Conservation (phyloP, 441 rosid species). For the Viola pubescens region DNA sequence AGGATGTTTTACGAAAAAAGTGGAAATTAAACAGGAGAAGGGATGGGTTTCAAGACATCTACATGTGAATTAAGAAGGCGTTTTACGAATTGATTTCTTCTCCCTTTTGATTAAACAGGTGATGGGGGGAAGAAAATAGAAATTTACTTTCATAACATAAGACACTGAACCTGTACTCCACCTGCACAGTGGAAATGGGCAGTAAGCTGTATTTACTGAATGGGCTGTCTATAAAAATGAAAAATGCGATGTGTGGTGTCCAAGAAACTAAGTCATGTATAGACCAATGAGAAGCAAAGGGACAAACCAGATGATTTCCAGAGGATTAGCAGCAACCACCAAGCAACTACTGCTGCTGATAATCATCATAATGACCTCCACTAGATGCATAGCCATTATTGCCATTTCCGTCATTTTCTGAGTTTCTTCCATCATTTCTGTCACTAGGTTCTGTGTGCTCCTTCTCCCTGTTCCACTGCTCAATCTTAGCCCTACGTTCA, state of each 20-base stretch:
- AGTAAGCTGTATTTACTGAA: slow-evolving; percentile 26
- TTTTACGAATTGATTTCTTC: neutral
- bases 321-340: slow-evolving; percentile 5
- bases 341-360: slow-evolving; percentile 19
- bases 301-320: slow-evolving; percentile 22
- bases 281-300: slow-evolving; percentile 5
- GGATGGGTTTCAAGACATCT: neutral
- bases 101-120: slow-evolving; percentile 8
- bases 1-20: no score
- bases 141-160: slow-evolving; percentile 28
- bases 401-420: slow-evolving; percentile 15
- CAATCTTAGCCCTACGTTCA: slow-evolving; percentile 56
- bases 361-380: slow-evolving; percentile 24
- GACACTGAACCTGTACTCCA: slow-evolving; percentile 39
- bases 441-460: slow-evolving; percentile 26
- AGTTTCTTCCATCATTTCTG: slow-evolving; percentile 19
- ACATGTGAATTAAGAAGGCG: neutral
- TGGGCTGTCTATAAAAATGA: slow-evolving; percentile 15
- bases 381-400: slow-evolving; percentile 15
- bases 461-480: slow-evolving; percentile 60
- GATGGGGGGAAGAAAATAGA: slow-evolving; percentile 13
- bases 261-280: neutral
- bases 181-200: slow-evolving; percentile 46
- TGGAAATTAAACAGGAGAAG: neutral
- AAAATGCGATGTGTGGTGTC: neutral